Percentiles rank a stretch among this genome's conserved stretches.
Evolutionary conservation across 495 filamentous ascomycete genomes (phyloP).

Genomic region (Aspergillus steynii): DNA sequence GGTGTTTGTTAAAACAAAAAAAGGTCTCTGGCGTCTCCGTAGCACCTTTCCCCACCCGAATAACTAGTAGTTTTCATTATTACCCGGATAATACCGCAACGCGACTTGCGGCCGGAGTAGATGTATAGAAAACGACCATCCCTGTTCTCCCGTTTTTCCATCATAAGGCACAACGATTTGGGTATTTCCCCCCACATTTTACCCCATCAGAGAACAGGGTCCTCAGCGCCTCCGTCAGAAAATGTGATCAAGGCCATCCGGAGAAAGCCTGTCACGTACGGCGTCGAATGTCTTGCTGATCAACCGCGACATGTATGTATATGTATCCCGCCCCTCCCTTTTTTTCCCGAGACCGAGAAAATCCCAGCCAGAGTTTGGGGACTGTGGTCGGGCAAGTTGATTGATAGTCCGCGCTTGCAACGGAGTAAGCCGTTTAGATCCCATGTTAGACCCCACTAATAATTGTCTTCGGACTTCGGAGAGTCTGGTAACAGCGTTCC

Average conservation of each 20-base stretch:
- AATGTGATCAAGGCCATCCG: neutral
- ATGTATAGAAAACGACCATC: neutral
- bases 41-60: neutral
- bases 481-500: neutral
- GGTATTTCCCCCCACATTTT: neutral
- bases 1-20: slow-evolving; percentile 6
- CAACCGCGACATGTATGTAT: slow-evolving; percentile 3
- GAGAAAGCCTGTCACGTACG: neutral
- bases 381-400: neutral
- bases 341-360: slow-evolving; percentile 13
- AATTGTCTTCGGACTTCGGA: neutral
- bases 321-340: slow-evolving; percentile 14
- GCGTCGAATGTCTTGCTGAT: slow-evolving; percentile 6
- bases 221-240: neutral
- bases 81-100: neutral
- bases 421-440: neutral
- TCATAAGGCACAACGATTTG: neutral
- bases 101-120: neutral
- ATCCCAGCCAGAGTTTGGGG: slow-evolving; percentile 12
- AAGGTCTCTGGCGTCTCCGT: neutral
- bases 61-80: neutral
- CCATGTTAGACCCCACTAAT: neutral
- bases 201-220: neutral
- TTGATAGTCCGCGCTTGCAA: neutral
- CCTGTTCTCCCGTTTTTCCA: neutral